Conservation (phyloP, 345 rosid species). For the Turritis glabra region DNA sequence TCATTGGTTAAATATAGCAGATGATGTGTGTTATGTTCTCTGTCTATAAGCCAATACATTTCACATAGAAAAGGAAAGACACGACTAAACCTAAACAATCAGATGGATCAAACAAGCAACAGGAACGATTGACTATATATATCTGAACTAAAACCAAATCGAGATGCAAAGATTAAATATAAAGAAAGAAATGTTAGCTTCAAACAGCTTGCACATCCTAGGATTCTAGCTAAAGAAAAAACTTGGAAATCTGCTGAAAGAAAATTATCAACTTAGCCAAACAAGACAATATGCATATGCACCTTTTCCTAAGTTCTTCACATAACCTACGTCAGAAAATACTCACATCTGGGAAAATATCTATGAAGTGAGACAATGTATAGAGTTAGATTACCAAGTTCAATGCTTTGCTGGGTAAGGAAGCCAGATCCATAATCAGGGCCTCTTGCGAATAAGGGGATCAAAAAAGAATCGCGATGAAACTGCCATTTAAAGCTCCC, state of each 20-base stretch:
- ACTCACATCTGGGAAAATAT: neutral
- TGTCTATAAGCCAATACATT: neutral
- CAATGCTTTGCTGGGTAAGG: neutral
- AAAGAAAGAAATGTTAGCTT: neutral
- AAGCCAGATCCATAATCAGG: neutral
- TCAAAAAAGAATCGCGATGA: neutral
- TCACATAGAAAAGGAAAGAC: neutral
- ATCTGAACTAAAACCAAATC: neutral
- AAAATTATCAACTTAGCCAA: neutral
- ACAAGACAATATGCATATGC: neutral
- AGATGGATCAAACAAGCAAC: neutral
- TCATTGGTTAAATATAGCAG: neutral
- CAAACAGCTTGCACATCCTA: neutral
- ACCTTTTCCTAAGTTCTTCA: neutral
- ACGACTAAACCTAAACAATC: neutral
- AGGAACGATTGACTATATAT: neutral
- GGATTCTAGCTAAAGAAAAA: neutral
- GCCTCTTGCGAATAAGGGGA: neutral
- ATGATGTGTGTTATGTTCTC: neutral
- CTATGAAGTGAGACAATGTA: neutral
- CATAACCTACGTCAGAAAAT: neutral
- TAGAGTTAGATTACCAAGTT: conserved; percentile 22
- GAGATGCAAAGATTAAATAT: neutral
- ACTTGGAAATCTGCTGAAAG: neutral
- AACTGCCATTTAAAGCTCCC: neutral